Evolutionary conservation across 495 filamentous ascomycete species (phyloP).

Genomic region (Xylaria castorea): DNA sequence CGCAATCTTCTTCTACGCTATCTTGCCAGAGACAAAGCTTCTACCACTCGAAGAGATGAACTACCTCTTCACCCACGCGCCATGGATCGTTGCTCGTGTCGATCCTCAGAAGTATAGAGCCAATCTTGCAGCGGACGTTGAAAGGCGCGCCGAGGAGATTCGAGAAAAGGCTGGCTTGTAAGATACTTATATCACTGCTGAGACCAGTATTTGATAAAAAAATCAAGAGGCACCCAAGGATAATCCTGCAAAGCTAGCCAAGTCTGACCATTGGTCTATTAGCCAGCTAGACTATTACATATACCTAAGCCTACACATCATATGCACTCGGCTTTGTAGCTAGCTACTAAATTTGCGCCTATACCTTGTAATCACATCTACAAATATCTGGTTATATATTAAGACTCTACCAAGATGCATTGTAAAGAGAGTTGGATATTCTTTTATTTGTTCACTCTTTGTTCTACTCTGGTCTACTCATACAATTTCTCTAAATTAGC

Average conservation of each 20-base stretch:
- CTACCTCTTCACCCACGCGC: slow-evolving; percentile 69
- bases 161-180: slow-evolving; percentile 31
- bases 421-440: no score
- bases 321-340: no score
- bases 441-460: no score
- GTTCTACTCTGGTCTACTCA: no score
- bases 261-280: background rate
- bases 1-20: slow-evolving; percentile 69
- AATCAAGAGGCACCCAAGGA: background rate
- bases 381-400: no score
- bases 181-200: background rate
- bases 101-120: slow-evolving; percentile 18
- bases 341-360: no score
- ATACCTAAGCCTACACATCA: no score
- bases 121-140: slow-evolving; percentile 26
- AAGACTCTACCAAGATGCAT: no score
- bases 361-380: no score
- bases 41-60: slow-evolving; percentile 75
- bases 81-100: slow-evolving; percentile 64
- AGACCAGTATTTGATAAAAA: background rate
- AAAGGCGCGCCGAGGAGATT: slow-evolving; percentile 22
- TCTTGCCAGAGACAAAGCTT: slow-evolving; percentile 70
- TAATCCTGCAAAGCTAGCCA: background rate
- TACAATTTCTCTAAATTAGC: no score
- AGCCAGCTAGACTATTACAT: background rate